Evolutionary conservation across 164 flowering plant species (phyloP).

Genomic region (Tinospora cordifolia): DNA sequence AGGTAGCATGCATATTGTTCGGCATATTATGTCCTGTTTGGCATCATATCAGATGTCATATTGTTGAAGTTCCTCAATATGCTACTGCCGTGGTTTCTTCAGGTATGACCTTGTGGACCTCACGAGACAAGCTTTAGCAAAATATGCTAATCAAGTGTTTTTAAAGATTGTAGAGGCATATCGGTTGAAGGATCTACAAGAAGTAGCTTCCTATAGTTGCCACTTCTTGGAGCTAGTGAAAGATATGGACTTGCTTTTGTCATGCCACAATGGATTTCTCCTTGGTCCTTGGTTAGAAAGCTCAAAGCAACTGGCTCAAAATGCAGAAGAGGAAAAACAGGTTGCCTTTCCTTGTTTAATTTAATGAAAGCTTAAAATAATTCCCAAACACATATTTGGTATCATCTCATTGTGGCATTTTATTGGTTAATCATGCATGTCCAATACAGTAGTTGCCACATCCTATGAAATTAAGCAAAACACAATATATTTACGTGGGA

Average conservation of each 20-base stretch:
- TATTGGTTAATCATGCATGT: background rate
- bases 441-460: background rate
- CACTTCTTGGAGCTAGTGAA: slow-evolving; percentile 50
- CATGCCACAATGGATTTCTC: slow-evolving; percentile 65
- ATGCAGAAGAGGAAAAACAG: slow-evolving; percentile 53
- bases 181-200: slow-evolving; percentile 26
- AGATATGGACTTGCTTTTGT: slow-evolving; percentile 56
- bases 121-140: slow-evolving; percentile 66
- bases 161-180: slow-evolving; percentile 44
- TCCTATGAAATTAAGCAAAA: background rate
- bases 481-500: background rate
- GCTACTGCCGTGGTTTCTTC: slow-evolving; percentile 5
- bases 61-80: background rate
- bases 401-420: background rate
- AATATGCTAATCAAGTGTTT: slow-evolving; percentile 65
- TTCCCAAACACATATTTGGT: background rate
- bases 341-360: slow-evolving; percentile 17
- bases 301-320: slow-evolving; percentile 58
- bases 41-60: background rate
- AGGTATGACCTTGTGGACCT: slow-evolving; percentile 73
- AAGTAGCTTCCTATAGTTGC: slow-evolving; percentile 32
- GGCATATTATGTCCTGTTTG: background rate
- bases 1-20: background rate
- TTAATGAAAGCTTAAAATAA: background rate
- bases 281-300: slow-evolving; percentile 81